Percentiles rank a stretch among this genome's conserved stretches.
These are phyloP conservation scores for Hypoxylon sp. DNA, from an alignment of 2,329 filamentous ascomycete species.

Conservation along the genomic window DNA sequence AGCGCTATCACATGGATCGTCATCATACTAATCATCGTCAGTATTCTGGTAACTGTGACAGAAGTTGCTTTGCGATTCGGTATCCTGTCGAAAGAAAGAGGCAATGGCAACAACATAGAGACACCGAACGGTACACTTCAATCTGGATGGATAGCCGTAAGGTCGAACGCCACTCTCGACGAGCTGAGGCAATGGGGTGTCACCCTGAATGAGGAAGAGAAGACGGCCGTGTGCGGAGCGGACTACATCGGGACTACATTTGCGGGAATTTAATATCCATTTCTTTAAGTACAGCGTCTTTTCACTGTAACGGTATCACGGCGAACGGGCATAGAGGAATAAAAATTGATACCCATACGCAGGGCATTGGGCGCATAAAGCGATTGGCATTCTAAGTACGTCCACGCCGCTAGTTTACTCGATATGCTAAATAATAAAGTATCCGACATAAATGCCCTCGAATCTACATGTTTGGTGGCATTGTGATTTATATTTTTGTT, in stretches of 20 bases:
- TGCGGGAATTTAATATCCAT: slow-evolving; percentile 39
- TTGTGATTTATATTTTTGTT: no score
- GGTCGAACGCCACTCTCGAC: slow-evolving; percentile 43
- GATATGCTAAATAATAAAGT: slow-evolving; percentile 16
- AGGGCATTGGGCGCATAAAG: slow-evolving; percentile 5
- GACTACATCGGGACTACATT: slow-evolving; percentile 42
- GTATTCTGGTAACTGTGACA: slow-evolving; percentile 87
- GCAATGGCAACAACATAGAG: slow-evolving; percentile 33
- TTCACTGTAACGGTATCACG: slow-evolving; percentile 13
- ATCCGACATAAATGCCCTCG: no score
- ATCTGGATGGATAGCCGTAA: slow-evolving; percentile 37
- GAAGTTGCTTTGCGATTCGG: slow-evolving; percentile 89
- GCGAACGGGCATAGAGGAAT: slow-evolving; percentile 16
- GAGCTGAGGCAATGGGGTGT: slow-evolving; percentile 45
- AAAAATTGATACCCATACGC: slow-evolving; percentile 27
- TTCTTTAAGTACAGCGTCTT: background rate
- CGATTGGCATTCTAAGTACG: slow-evolving; percentile 2
- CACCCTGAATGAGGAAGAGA: slow-evolving; percentile 42
- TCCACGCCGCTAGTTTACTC: background rate
- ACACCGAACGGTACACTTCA: slow-evolving; percentile 18
- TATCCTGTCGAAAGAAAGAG: slow-evolving; percentile 65
- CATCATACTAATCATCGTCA: slow-evolving; percentile 90
- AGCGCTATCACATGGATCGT: slow-evolving; percentile 97
- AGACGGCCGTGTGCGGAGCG: slow-evolving; percentile 44
- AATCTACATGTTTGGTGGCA: no score